Evolutionary conservation across 106 monocot genomes (phyloP), one percentile per base, ranked within the genome.

Genomic region (Apostasia shenzhenica): DNA sequence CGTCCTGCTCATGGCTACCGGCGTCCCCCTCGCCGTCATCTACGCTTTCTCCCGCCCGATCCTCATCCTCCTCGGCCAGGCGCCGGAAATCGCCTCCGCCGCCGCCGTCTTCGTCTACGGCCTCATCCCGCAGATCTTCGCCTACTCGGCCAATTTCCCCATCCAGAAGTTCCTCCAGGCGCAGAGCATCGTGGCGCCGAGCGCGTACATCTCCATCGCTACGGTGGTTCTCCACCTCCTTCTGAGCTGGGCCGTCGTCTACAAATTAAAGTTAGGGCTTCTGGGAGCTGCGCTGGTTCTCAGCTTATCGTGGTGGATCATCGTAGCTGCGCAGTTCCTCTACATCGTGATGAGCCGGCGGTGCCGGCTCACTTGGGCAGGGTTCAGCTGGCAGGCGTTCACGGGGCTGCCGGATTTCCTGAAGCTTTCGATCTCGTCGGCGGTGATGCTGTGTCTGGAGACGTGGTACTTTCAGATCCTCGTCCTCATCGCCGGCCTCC

Each of bases 81-180:
- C 90, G 1, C 73, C 84, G 26, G 84, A 75, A 9, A 94, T 94
- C 72, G 81, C 93, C 54, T 69, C 58, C 3, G 79, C 84, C 9
- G 87, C 94, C 0, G 59, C 90, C 8, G 26, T 81, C 5, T 94
- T 87, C 79, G 90, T 90, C 51, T 85, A 79, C 73, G 94, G 94
- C 2, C 87, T 94, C 39, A 94, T 90, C 73, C 94, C 94, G 8
- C 94, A 94, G 67, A 84, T 94, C 71, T 94, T 94, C 74, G 94
- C 94, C 51, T 94, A 90, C 71, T 85, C 90, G n/a, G 76, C 58
- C 61, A 90, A 90, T 81, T 94, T 94, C 77, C 94, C 94, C 14
- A 90, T 94, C 41, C 94, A 94, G 52, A 94, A 90, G 67, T 94
- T 90, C 56, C 43, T 94, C 12, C 51, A 68, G 77, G 84, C 94